Base-by-base conservation (phyloP, 2,329 filamentous ascomycete species). In the Neonectria magnoliae region DNA sequence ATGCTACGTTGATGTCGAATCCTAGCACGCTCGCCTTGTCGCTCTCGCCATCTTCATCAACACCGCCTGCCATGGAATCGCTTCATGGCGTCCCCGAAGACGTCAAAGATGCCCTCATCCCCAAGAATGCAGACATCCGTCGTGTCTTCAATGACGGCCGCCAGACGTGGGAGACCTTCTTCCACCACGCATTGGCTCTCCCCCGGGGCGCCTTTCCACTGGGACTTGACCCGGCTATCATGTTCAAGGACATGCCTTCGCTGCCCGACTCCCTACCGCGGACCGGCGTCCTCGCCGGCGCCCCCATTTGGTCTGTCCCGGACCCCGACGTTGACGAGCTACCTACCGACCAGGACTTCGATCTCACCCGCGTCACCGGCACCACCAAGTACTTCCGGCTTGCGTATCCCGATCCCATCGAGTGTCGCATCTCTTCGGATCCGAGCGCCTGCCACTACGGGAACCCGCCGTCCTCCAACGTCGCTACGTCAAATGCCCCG, bases 341-440 rank as follows among this genome's bases (percentile, higher is more conserved):
- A 60, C 52, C 14, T 29, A 42, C 41, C 42, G 51, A 58, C 27
- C 20, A 61, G 29, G 64, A 64, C 44, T 53, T 74, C 9, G 65
- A 74, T 56, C 70, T 74, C 20, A 56, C 68, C 44, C 64, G 64
- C 10, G 65, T 74, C 36, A 65, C 68, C 38, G 72, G 72, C 42
- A 69, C 64, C 33, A 71, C 71, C 44, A 74, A 74, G 41, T 74
- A 74, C 52, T 74, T 73, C 50, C 72, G 72, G n/a, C 71, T 74
- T 31, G 52, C 54, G 29, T 73, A 73, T 38, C 67, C 70, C 36
- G 63, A 65, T 9, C 64, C 70, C 9, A 64, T 74, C 29, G 54
- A 68, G 29, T 74, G 72, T 45, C 57, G 62, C 53, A 61, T 74
- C 31, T 62, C 70, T 41, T 68, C 65, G 25, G 69, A 73, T 47